Conservation (phyloP, 2,329 filamentous ascomycete species). For the Mycosphaerella arachidis region DNA sequence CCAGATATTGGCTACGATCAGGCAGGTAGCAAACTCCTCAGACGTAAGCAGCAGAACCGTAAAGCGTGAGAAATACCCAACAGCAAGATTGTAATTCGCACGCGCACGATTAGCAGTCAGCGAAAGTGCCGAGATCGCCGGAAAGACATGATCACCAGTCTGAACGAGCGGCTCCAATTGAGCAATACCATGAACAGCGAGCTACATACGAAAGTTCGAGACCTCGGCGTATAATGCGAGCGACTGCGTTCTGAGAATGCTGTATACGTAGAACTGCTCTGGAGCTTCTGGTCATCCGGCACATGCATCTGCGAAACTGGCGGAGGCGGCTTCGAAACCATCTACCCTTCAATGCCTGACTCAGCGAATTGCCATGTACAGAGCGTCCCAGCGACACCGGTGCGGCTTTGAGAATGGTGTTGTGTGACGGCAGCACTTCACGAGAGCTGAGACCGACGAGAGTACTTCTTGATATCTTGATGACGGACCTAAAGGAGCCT, state of each 20-base stretch:
- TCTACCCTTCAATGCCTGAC: background rate
- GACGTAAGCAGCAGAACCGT: background rate
- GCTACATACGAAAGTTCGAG: background rate
- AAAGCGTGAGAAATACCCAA: background rate
- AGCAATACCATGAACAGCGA: background rate
- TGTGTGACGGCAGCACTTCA: no score
- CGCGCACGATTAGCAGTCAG: background rate
- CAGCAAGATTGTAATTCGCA: background rate
- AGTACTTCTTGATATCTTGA: no score
- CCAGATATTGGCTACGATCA: background rate
- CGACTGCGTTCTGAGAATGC: conserved; percentile 1
- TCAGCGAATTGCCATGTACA: background rate
- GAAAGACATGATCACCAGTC: background rate
- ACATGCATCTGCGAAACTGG: background rate
- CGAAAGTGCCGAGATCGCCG: conserved; percentile 3
- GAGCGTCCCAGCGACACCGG: background rate
- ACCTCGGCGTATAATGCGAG: background rate
- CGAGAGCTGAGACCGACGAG: no score
- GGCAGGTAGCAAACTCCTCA: background rate
- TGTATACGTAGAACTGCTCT: background rate
- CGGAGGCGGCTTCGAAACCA: background rate
- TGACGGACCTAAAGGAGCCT: no score
- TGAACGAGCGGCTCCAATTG: background rate
- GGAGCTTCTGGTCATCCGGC: background rate
- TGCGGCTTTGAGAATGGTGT: no score